Conservation (phyloP, 2,329 filamentous ascomycete genomes). For the Polytolypa hystricis region DNA sequence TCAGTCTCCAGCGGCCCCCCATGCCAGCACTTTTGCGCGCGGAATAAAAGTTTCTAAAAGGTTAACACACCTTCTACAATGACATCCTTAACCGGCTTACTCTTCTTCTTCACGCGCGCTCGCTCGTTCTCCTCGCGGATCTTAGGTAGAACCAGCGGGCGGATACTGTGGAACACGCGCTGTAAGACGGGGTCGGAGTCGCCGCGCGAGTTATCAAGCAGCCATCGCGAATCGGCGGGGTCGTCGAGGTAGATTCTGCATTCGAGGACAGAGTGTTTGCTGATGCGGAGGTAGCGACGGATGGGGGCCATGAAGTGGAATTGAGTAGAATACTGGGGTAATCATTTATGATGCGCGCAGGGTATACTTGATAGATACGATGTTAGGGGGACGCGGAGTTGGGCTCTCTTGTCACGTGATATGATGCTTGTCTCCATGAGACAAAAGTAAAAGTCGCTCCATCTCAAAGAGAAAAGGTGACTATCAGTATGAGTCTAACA, state of each 20-base stretch:
- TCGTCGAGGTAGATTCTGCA: slow-evolving; percentile 93
- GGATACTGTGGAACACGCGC: slow-evolving; percentile 72
- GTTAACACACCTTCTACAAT: slow-evolving; percentile 57
- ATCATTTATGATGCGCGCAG: no score
- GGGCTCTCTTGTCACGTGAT: no score
- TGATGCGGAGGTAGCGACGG: slow-evolving; percentile 80
- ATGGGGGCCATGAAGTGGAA: slow-evolving; percentile 85
- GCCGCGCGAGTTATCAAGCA: slow-evolving; percentile 69
- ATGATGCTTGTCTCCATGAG: no score
- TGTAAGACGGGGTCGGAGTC: slow-evolving; percentile 68
- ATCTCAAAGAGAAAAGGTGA: no score
- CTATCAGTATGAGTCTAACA: no score
- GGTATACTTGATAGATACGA: no score
- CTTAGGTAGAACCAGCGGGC: slow-evolving; percentile 80
- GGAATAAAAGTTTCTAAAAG: no score
- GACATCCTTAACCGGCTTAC: slow-evolving; percentile 77
- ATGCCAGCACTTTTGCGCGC: no score
- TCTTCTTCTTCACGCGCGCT: slow-evolving; percentile 56
- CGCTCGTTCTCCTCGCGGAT: slow-evolving; percentile 70
- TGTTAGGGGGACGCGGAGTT: no score
- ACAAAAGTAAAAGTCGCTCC: no score
- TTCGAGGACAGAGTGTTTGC: slow-evolving; percentile 89
- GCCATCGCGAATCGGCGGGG: slow-evolving; percentile 68
- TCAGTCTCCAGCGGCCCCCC: slow-evolving; percentile 9
- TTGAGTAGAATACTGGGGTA: no score